Base-by-base conservation (phyloP, 2,329 filamentous ascomycete genomes). In the Cercospora janseana region DNA sequence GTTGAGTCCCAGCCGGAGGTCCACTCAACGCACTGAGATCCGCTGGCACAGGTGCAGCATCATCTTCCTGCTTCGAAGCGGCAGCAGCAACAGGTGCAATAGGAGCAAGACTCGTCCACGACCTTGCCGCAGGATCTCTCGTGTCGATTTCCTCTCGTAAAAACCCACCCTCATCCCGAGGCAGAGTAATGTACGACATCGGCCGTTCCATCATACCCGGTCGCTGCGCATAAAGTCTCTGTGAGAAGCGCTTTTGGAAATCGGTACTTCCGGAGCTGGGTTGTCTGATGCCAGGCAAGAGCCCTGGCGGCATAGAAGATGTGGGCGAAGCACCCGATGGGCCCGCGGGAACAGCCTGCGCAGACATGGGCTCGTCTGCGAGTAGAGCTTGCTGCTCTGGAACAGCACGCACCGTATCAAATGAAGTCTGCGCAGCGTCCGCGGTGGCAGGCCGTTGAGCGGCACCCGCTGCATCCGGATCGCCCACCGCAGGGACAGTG, bases 101-200 rank as follows among this genome's bases (percentile, higher is more conserved):
- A n/a, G n/a, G n/a, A 38, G 20, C 34, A 18, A 38, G 9, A 23
- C 34, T 38, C 10, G 20, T 38, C 18, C 20, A n/a, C 8, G 35
- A 40, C 2, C 18, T 21, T 6, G 35, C 13, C 23, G 35, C 35
- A 40, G 35, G 21, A 13, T 40, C 23, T 12, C 29, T 35, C 4
- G 55, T 59, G 7, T 49, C 45, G 10, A 60, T 57, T 16, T 46
- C 28, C 34, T 61, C 58, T 13, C 50, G 51, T 9, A 55, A 31
- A 18, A 37, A 57, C 6, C 52, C 37, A 5, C 56, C 63, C 20
- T 43, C 31, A 42, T 64, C 60, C 21, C 56, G 44, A 26, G 55
- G 50, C 18, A 62, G 50, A n/a, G 56, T 57, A 49, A 60, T 49
- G 38, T 63, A 67, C 3, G 64, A 64, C 49, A 66, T 52, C 3